Percentiles rank a stretch among this genome's conserved stretches.
Evolutionary conservation across 441 rosid genomes (phyloP).

Genomic region (Erysimum cheiri): DNA sequence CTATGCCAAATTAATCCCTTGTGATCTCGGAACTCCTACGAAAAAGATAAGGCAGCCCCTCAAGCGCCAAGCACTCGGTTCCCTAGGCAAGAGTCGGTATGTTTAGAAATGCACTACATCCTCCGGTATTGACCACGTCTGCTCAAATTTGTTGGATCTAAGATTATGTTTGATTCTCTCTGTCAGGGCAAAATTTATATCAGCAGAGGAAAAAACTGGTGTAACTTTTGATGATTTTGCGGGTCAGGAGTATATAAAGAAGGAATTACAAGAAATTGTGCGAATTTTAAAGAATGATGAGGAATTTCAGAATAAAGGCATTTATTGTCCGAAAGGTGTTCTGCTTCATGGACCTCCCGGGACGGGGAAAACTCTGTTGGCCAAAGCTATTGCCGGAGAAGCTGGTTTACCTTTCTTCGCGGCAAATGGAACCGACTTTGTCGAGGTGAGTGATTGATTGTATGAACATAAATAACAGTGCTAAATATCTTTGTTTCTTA

Average conservation of each 20-base stretch:
- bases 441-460: conserved; percentile 63
- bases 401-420: conserved; percentile 98
- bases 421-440: conserved; percentile 97
- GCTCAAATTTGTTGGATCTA: conserved; percentile 16
- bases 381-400: conserved; percentile 99
- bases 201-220: conserved; percentile 96
- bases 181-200: conserved; percentile 88
- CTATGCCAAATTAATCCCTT: conserved; percentile 90
- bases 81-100: conserved; percentile 93
- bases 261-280: conserved; percentile 92
- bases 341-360: conserved; percentile 99
- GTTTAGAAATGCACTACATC: conserved; percentile 37
- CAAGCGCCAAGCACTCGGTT: conserved; percentile 83
- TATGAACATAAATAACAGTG: background rate
- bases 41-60: conserved; percentile 64
- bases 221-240: conserved; percentile 97
- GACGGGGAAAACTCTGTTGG: conserved; percentile 95
- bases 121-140: conserved; percentile 12
- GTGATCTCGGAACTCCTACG: conserved; percentile 86
- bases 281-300: conserved; percentile 87
- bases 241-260: conserved; percentile 96
- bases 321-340: conserved; percentile 97
- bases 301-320: conserved; percentile 89
- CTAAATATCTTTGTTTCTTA: background rate
- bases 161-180: conserved; percentile 13